Base-by-base conservation (phyloP, 306 rosid genomes). In the Vigna mungo region DNA sequence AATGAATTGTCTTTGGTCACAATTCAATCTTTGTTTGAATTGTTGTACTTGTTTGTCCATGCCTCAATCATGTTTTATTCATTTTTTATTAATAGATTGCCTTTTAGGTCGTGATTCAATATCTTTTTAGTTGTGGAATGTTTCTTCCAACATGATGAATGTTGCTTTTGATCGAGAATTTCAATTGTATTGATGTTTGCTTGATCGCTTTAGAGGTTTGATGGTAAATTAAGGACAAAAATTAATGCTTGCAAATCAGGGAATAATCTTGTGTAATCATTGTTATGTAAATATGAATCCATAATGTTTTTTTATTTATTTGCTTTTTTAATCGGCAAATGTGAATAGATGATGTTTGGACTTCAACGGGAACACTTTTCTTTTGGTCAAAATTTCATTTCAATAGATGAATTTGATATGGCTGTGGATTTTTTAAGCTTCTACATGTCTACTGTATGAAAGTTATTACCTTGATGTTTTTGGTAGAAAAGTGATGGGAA, bases 1-100 rank as follows among this genome's bases (percentile, higher is more conserved):
- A 58, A 23, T 71, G 16, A 47, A 69, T 78, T 36, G 32, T 67
- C 72, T 58, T 77, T 78, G 77, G 27, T 80, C 54, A 56, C 68
- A 63, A 18, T 67, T 64, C 5, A 66, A 73, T 55, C 76, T 72
- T 58, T 55, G 30, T 47, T 68, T 79, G 54, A 78, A 81, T 65
- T 48, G 25, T 37, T 56, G 15, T 56, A 7, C 71, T 55, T 79
- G 53, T 68, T 51, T 83, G 46, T 63, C 62, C 58, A 13, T 62
- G 11, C 32, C 67, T 52, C 55, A 30, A 46, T 78, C 61, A 14
- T 54, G 39, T 39, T 80, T 10, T 51, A 46, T 70, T 78, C 23
- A 25, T 34, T 14, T 9, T 9, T 41, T 9, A 9, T 41, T 2
- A 41, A 41, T 41, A 9, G 46, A 9, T 46, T 41, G 21, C 17